Evolutionary conservation across 2,329 filamentous ascomycete species (phyloP), one percentile per base, ranked within the genome.

Genomic region (Venturia asperata): DNA sequence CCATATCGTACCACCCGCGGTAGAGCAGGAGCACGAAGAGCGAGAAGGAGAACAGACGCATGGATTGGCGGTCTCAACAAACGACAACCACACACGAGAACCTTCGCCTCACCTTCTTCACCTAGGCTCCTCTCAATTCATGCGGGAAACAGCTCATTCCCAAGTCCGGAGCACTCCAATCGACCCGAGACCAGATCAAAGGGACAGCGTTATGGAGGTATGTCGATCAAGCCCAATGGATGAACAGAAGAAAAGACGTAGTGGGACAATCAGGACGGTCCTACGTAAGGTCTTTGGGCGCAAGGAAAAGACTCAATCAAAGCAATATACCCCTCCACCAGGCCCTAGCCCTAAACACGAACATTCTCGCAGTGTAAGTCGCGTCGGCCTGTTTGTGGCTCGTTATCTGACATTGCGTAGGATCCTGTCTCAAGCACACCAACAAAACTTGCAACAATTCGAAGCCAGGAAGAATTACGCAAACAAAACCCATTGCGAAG

Each of bases 281-380:
- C 41, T 67, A 13, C 30, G 65, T 17, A 61, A 55, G n/a, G 55
- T 67, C 13, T 67, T 67, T 47, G 60, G 63, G 11, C 27, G 64
- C 7, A 66, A 56, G 24, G 47, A 64, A 13, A 66, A 61, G 63
- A 30, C 17, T 19, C 61, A 42, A n/a, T 55, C 45, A 45, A 61
- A 47, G 49, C 34, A 34, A 43, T 30, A 37, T 2, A 37, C 21
- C 3, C 62, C 62, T 42, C 1, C 37, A 15, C 37, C 39, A 30
- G n/a, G 62, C 9, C 10, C 47, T 45, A 39, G n/a, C 7, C 47
- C 61, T 5, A 67, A 63, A 65, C 55, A 67, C 24, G 64, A 67
- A 42, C 45, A 67, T 43, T n/a, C 37, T 61, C 49, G 65, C 21
- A 67, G 65, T 37, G 65, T 66, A 65, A 61, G 65, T 60, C n/a